Conservation (phyloP, 1,139 yeast species). For the Geotrichum candidum region DNA sequence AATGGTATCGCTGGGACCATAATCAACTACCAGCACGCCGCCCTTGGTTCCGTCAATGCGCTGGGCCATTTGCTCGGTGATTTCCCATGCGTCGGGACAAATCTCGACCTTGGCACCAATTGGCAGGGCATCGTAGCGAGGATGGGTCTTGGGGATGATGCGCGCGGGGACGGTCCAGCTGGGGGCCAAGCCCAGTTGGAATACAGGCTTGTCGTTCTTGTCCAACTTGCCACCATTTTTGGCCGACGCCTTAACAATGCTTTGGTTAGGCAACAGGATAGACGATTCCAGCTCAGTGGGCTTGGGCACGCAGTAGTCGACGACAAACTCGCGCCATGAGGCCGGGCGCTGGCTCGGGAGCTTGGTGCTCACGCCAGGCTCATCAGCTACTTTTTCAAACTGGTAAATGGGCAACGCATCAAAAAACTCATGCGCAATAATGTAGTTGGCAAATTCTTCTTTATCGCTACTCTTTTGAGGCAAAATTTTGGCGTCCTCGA, state of each 20-base stretch:
- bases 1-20: conserved; percentile 57
- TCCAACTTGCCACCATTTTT: conserved; percentile 16
- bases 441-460: conserved; percentile 48
- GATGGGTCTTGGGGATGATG: conserved; percentile 47
- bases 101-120: conserved; percentile 61
- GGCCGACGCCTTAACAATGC: conserved; percentile 21
- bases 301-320: conserved; percentile 42
- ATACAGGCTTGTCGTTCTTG: conserved; percentile 38
- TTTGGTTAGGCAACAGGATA: conserved; percentile 30
- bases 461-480: conserved; percentile 28
- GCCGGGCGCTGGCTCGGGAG: conserved; percentile 39
- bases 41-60: conserved; percentile 41
- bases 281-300: conserved; percentile 17
- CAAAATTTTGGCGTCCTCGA: conserved; percentile 59
- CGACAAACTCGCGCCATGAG: conserved; percentile 68
- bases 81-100: conserved; percentile 64
- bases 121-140: conserved; percentile 51
- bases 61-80: conserved; percentile 34
- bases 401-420: conserved; percentile 80
- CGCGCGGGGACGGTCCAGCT: conserved; percentile 59
- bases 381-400: conserved; percentile 48
- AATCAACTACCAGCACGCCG: conserved; percentile 69
- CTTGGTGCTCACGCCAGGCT: conserved; percentile 18
- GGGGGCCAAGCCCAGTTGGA: conserved; percentile 56
- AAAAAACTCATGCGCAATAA: conserved; percentile 80